Evolutionary conservation across 1,284 basidiomycete genomes (phyloP), one percentile per base, ranked within the genome.

Genomic region (Clitocybe nebularis): DNA sequence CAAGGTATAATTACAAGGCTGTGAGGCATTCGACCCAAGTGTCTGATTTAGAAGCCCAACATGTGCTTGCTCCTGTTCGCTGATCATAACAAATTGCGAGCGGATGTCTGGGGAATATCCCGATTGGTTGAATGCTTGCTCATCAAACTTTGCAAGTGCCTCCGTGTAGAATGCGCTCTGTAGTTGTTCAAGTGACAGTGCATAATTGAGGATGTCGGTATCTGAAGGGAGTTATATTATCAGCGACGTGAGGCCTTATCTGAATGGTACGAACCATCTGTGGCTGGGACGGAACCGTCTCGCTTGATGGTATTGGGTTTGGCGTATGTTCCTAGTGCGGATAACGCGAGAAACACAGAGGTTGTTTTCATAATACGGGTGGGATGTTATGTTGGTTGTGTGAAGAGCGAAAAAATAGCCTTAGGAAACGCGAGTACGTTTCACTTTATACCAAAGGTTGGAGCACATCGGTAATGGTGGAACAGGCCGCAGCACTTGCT

Each of bases 111-210:
- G 36, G 10, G 39, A 35, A 25, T 32, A 46, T 1, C 48, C 48
- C 11, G 50, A 44, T 2, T 39, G 38, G 17, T 44, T 47, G 25
- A 50, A 52, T 1, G 48, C 43, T 29, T 39, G 30, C 2, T 50
- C 44, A 21, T 47, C 44, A 20, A 50, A 43, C n/a, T 35, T 23
- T 8, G 33, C 41, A n/a, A 52, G 44, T 13, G 38, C 41, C 23
- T 52, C 45, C 14, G 39, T 36, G 30, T 52, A 52, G 20, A 52
- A 50, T 9, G 48, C 44, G 28, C 39, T 46, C 30, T 52, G 50
- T 9, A 50, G 22, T 21, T 46, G 47, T 8, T 37, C 32, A 2
- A 52, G n/a, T 21, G 28, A 34, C n/a, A 52, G 33, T 4, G 41
- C 40, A 13, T 33, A 46, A 39, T 50, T 48, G 13, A 50, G 21